These are phyloP conservation scores for Elsinoe australis DNA, from an alignment of 2,329 filamentous ascomycete species.

Conservation along the genomic window DNA sequence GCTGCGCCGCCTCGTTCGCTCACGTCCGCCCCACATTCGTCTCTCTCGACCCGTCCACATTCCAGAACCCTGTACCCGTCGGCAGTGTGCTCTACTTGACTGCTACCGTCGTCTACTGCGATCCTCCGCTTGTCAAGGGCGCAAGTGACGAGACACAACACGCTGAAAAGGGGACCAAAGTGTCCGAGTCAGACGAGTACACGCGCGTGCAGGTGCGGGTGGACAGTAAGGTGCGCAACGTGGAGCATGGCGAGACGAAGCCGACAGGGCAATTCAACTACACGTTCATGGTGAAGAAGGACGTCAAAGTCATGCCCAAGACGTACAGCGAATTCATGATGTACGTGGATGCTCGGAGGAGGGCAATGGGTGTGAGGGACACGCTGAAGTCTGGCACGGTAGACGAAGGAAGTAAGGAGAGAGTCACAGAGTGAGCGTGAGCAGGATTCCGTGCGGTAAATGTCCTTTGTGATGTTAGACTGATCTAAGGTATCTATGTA, in stretches of 20 bases:
- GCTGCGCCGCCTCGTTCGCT: conserved; percentile 62
- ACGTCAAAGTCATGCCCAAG: conserved; percentile 58
- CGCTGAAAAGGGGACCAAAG: conserved; percentile 34
- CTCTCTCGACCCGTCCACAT: conserved; percentile 64
- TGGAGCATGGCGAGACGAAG: conserved; percentile 60
- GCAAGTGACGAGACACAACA: conserved; percentile 30
- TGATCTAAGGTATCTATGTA: neutral
- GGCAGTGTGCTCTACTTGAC: conserved; percentile 68
- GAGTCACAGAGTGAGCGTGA: conserved; percentile 26
- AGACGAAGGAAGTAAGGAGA: conserved; percentile 25
- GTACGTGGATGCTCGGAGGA: conserved; percentile 53
- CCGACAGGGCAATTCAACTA: conserved; percentile 71
- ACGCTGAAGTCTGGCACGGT: conserved; percentile 30
- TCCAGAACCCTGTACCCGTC: conserved; percentile 67
- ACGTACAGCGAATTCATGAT: conserved; percentile 59
- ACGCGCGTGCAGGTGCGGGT: conserved; percentile 63
- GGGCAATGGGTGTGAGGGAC: conserved; percentile 46
- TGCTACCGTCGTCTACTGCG: conserved; percentile 63
- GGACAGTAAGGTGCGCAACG: conserved; percentile 63
- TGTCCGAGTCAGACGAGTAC: conserved; percentile 31
- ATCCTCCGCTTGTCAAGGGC: conserved; percentile 46
- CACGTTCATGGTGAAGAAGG: conserved; percentile 59
- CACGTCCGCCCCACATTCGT: conserved; percentile 64
- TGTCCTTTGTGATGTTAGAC: too few relatives aligned
- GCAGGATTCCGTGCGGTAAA: too few relatives aligned